A percentile compares a stretch with the other conserved stretches of the same genome.
These are phyloP conservation scores for Cercospora sojina DNA, from an alignment of 2,329 filamentous ascomycete genomes.

Conservation along the genomic window DNA sequence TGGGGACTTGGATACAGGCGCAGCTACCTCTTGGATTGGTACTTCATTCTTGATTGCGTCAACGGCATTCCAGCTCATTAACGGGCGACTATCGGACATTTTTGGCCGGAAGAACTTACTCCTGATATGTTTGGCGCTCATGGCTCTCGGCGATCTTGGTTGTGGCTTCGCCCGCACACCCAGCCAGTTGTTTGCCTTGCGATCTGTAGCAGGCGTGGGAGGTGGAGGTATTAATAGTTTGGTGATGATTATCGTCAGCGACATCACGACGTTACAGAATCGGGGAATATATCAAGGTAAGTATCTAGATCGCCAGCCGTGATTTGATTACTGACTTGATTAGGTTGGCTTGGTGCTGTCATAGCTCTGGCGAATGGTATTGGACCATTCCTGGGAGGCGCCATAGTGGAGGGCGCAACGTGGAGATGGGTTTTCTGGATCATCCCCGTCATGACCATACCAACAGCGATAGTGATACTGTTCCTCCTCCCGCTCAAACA, in stretches of 20 bases:
- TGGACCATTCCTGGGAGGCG: conserved; percentile 51
- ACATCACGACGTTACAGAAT: conserved; percentile 59
- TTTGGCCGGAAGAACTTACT: conserved; percentile 57
- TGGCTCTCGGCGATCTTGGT: conserved; percentile 58
- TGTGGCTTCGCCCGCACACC: conserved; percentile 58
- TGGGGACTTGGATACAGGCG: conserved; percentile 40
- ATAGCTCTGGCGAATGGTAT: conserved; percentile 50
- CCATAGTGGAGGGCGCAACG: conserved; percentile 44
- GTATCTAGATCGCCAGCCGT: neutral
- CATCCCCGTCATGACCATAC: conserved; percentile 44
- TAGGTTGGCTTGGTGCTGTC: conserved; percentile 42
- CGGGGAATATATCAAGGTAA: conserved; percentile 53
- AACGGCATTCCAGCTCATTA: conserved; percentile 64
- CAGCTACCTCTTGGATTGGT: conserved; percentile 58
- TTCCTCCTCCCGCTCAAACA: conserved; percentile 54
- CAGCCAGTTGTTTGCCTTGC: conserved; percentile 61
- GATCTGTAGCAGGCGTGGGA: conserved; percentile 61
- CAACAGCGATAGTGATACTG: conserved; percentile 49
- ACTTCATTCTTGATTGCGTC: conserved; percentile 56
- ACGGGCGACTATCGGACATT: conserved; percentile 49
- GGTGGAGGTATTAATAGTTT: conserved; percentile 61
- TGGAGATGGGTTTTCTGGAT: conserved; percentile 51
- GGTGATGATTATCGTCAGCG: conserved; percentile 62
- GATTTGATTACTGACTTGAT: neutral
- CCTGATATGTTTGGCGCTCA: conserved; percentile 52